Base-by-base conservation (phyloP, 2,329 filamentous ascomycete species). In the Aspergillus ustus region DNA sequence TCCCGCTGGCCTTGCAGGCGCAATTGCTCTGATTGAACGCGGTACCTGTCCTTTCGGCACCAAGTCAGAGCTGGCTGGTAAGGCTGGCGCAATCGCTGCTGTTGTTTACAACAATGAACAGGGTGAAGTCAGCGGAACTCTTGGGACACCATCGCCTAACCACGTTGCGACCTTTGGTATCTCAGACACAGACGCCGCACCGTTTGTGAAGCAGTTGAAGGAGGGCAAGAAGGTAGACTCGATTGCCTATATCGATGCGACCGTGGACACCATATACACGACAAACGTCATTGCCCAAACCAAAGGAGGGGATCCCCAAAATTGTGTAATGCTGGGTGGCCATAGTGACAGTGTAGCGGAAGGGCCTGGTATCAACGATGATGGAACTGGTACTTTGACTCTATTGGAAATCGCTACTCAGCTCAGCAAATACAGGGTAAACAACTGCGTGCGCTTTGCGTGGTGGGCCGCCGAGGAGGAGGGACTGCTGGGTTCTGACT, bases 321-420 rank as follows among this genome's bases (percentile, higher is more conserved):
- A 88, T 69, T 79, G 84, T 51, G 78, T 89, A 45, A 83, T 85
- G 63, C 75, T 87, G 13, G 85, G 85, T 48, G 86, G 81, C 2
- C 86, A 89, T 74, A 82, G 82, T 43, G 87, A 89, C 73, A 86
- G 84, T 17, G 86, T 88, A 8, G 78, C 79, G 25, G 82, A 81
- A 9, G 87, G 87, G 0, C 86, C 87, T 3, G 90, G 90, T 43
- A 91, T 92, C 81, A 93, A 92, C 73, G 90, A 93, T 67, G 89
- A 93, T 68, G 90, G 90, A 31, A 88, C 87, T 2, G 90, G 90
- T 60, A 86, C 83, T 37, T 81, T 87, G 63, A 83, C 82, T 11
- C 78, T 88, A 34, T 78, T 89, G 17, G 85, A 86, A 57, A 78
- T 87, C 44, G 87, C 87, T 7, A 81, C 82, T 25, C 81, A 83